Evolutionary conservation across 345 rosid species (phyloP).

Genomic region (Raphanus sativus): DNA sequence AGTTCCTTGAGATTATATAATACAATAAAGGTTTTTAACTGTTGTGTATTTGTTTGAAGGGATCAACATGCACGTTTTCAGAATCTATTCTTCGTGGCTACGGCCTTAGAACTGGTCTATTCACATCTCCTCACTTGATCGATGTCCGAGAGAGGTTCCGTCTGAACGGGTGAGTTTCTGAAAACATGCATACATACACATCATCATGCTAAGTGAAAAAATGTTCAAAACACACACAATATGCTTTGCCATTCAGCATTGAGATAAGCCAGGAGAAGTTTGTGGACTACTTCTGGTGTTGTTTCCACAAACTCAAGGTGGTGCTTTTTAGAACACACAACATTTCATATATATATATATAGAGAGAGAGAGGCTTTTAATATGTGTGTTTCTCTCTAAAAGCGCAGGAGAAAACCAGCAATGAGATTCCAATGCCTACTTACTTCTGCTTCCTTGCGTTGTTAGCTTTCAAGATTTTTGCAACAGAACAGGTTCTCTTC

Average conservation of each 20-base stretch:
- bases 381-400: background rate
- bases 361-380: background rate
- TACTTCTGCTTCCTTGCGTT: constrained; percentile 86
- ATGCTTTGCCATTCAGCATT: constrained; percentile 46
- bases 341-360: background rate
- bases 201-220: background rate
- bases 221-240: background rate
- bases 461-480: constrained; percentile 89
- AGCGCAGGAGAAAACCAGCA: constrained; percentile 65
- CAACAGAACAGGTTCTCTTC: constrained; percentile 71
- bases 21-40: background rate
- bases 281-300: constrained; percentile 95
- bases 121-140: constrained; percentile 93
- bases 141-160: constrained; percentile 92
- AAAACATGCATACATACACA: constrained; percentile 1
- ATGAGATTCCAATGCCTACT: constrained; percentile 86
- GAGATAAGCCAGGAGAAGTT: constrained; percentile 85
- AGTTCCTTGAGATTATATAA: background rate
- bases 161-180: constrained; percentile 68
- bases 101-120: constrained; percentile 88
- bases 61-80: constrained; percentile 84
- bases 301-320: constrained; percentile 83
- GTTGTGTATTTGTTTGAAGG: constrained; percentile 42
- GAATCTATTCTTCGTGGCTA: constrained; percentile 82
- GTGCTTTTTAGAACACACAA: background rate